Evolutionary conservation across 352 stramenopile species (phyloP).

Genomic region (Pythium grandisporangium): DNA sequence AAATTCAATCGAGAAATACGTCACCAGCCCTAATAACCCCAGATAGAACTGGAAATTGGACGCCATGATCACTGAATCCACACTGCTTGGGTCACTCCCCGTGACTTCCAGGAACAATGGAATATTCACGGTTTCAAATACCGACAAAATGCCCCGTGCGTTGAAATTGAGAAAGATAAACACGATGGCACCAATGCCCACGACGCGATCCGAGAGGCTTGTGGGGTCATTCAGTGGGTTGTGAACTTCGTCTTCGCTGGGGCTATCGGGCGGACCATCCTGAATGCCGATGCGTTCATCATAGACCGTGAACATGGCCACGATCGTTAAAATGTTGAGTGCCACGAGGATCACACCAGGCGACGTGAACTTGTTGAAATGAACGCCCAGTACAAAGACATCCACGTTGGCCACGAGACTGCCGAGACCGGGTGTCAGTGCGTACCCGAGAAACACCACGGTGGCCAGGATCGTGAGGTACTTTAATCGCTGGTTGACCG

Average conservation of each 20-base stretch:
- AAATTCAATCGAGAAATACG: constrained; percentile 75
- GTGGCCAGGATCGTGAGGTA: constrained; percentile 68
- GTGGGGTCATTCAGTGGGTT: constrained; percentile 46
- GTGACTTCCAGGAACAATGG: constrained; percentile 66
- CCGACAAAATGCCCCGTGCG: constrained; percentile 62
- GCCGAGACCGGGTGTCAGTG: constrained; percentile 58
- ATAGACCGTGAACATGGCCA: constrained; percentile 51
- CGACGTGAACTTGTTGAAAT: constrained; percentile 72
- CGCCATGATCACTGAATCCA: constrained; percentile 41
- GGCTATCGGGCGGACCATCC: constrained; percentile 47
- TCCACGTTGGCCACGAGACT: constrained; percentile 57
- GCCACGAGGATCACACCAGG: constrained; percentile 49
- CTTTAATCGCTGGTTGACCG: constrained; percentile 59
- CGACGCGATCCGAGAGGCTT: constrained; percentile 47
- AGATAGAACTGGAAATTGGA: constrained; percentile 83
- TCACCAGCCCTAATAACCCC: constrained; percentile 55
- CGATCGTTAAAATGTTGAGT: constrained; percentile 57
- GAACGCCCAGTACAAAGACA: constrained; percentile 40
- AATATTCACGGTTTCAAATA: constrained; percentile 84
- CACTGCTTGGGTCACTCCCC: constrained; percentile 40
- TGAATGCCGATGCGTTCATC: constrained; percentile 41
- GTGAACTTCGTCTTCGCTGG: constrained; percentile 17
- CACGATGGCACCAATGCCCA: constrained; percentile 61
- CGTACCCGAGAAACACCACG: constrained; percentile 71
- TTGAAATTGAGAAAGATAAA: constrained; percentile 82